These are phyloP conservation scores for Elaeagnus macrophylla DNA, from an alignment of 306 rosid species.

Conservation along the genomic window DNA sequence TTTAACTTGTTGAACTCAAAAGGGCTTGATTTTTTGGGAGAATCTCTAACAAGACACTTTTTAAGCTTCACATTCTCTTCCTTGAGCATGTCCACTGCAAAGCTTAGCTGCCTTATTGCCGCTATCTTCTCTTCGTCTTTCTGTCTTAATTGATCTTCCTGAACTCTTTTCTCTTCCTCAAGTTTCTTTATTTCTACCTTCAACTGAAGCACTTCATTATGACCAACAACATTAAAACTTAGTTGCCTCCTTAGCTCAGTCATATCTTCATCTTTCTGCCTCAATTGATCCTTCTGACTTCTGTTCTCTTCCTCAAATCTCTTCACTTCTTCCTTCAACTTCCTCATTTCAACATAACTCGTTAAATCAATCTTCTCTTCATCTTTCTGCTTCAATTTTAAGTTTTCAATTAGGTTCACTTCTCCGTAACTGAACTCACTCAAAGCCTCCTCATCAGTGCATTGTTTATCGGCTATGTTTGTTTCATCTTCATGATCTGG, in stretches of 20 bases:
- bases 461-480: slow-evolving; percentile 13
- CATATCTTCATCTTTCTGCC: slow-evolving; percentile 67
- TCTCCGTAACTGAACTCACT: neutral
- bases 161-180: too few relatives aligned
- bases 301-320: slow-evolving; percentile 40
- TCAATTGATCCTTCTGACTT: slow-evolving; percentile 30
- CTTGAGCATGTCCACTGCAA: slow-evolving; percentile 57
- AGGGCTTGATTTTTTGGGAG: slow-evolving; percentile 36
- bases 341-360: slow-evolving; percentile 25
- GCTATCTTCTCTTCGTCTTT: too few relatives aligned
- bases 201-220: too few relatives aligned
- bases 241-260: slow-evolving; percentile 43
- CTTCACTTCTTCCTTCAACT: slow-evolving; percentile 35
- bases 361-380: neutral
- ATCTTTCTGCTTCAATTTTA: neutral
- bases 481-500: slow-evolving; percentile 49
- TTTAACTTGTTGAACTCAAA: slow-evolving; percentile 46
- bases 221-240: too few relatives aligned
- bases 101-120: slow-evolving; percentile 39
- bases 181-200: too few relatives aligned
- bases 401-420: neutral
- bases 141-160: too few relatives aligned
- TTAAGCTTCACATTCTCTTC: slow-evolving; percentile 60
- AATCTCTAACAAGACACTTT: slow-evolving; percentile 33
- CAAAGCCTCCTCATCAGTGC: slow-evolving; percentile 14